A percentile compares a stretch with the other conserved stretches of the same genome.
These are phyloP conservation scores for Cornus kousa DNA, from an alignment of 148 eudicot species.

Conservation along the genomic window DNA sequence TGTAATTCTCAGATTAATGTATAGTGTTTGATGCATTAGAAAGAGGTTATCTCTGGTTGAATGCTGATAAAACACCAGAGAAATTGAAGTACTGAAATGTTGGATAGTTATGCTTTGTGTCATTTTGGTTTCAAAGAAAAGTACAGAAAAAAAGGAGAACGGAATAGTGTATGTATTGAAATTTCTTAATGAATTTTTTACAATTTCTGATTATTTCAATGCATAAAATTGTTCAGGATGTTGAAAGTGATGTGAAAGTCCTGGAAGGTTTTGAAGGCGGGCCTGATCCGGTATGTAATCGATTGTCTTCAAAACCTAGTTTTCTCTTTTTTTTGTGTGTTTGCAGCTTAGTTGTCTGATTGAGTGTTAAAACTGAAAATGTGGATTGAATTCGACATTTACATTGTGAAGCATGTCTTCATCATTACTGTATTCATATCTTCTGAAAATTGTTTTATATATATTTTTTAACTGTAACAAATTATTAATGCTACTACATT, in stretches of 20 bases:
- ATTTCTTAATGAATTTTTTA: not conserved
- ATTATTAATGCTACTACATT: not conserved
- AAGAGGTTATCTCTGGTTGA: too few species aligned
- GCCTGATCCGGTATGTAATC: slow-evolving; percentile 66
- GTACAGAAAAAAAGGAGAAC: too few species aligned
- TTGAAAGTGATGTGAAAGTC: slow-evolving; percentile 73
- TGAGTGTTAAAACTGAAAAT: not conserved
- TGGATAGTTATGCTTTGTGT: not conserved
- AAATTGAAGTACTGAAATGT: not conserved
- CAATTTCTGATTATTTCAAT: slow-evolving; percentile 6
- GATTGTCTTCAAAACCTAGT: not conserved
- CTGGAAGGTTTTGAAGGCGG: slow-evolving; percentile 69
- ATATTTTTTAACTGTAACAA: not conserved
- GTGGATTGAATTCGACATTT: not conserved
- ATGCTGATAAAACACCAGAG: too few species aligned
- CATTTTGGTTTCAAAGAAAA: too few species aligned
- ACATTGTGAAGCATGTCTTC: not conserved
- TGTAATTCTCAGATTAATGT: not conserved
- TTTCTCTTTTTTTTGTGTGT: not conserved
- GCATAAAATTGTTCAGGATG: slow-evolving; percentile 48
- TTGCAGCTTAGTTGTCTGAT: not conserved
- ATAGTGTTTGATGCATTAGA: not conserved
- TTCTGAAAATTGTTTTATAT: not conserved
- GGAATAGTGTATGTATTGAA: too few species aligned
- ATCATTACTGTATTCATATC: not conserved